Base-by-base conservation (phyloP, 1,139 yeast species). In the Diutina siamensis region DNA sequence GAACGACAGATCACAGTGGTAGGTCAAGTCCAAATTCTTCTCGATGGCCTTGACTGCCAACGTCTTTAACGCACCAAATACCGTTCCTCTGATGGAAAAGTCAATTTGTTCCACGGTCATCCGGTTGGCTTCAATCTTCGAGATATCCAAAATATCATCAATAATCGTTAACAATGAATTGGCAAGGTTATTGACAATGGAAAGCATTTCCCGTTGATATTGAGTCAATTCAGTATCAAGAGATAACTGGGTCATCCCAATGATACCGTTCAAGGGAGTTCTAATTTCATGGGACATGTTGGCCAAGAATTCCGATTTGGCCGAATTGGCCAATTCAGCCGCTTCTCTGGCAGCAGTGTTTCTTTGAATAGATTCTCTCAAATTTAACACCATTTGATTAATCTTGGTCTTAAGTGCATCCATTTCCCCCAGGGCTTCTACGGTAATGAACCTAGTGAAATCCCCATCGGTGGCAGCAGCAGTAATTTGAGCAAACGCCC, bases 391-490 rank as follows among this genome's bases (percentile, higher is more conserved):
- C 95, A 86, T 86, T 68, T 85, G 94, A 63, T 86, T 86, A 59
- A 86, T 86, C 61, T 86, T 86, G 0, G 94, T 85, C 61, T 86
- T 86, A 58, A 86, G 73, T 0, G 95, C 94, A 62, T 85, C 95
- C 95, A 86, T 86, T 68, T 86, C 95, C 61, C 95, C 95, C 46
- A 82, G 74, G 1, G 95, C 95, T 58, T 86, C 95, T 50, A 86
- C 95, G 0, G 95, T 86, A 53, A 86, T 86, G 57, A 86, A 84
- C 51, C 94, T 72, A 0, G 95, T 85, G 63, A 86, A 86, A 61
- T 86, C 95, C 60, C 95, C 95, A 65, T 86, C 95, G 1, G 95
- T 85, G 3, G 95, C 95, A 34, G 95, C 94, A 25, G 94, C 95
- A 0, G 95, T 86, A 56, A 86, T 86, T 60, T 85, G 94, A 40